These are phyloP conservation scores for Wickerhamomyces tratensis DNA, from an alignment of 805 yeast species.

Conservation along the genomic window DNA sequence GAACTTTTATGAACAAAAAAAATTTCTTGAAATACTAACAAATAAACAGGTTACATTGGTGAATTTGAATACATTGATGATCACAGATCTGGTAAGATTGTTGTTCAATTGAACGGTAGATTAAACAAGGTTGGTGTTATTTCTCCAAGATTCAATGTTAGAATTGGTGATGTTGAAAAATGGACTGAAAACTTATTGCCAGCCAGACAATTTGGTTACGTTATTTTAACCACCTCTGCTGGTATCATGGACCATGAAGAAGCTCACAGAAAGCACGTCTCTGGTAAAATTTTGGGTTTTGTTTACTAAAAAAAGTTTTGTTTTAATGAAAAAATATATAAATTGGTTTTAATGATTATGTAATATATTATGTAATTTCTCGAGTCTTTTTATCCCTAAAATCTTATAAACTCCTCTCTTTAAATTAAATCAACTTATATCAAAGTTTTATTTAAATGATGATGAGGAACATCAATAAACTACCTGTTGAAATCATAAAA, in stretches of 20 bases:
- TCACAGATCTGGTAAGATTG: constrained; percentile 98
- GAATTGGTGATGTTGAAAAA: constrained; percentile 91
- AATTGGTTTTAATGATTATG: too few species aligned
- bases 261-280: constrained; percentile 99
- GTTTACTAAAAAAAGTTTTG: constrained; percentile 51
- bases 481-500: constrained; percentile 35
- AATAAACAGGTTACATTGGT: constrained; percentile 59
- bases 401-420: too few species aligned
- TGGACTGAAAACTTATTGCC: constrained; percentile 98
- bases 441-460: too few species aligned
- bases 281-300: constrained; percentile 98
- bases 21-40: not conserved
- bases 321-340: too few species aligned
- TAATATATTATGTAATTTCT: too few species aligned
- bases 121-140: constrained; percentile 98
- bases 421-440: too few species aligned
- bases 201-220: constrained; percentile 98
- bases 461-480: constrained; percentile 9
- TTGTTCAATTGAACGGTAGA: constrained; percentile 95
- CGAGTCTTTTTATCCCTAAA: too few species aligned
- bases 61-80: constrained; percentile 97
- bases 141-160: constrained; percentile 97
- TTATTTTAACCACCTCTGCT: constrained; percentile 96
- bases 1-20: too few species aligned
- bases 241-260: constrained; percentile 99